A percentile compares a stretch with the other conserved stretches of the same genome.
phyloP scores from a whole-genome alignment of 176 grass and related monocot genomes.

The Tillandsia fasciculata region DNA sequence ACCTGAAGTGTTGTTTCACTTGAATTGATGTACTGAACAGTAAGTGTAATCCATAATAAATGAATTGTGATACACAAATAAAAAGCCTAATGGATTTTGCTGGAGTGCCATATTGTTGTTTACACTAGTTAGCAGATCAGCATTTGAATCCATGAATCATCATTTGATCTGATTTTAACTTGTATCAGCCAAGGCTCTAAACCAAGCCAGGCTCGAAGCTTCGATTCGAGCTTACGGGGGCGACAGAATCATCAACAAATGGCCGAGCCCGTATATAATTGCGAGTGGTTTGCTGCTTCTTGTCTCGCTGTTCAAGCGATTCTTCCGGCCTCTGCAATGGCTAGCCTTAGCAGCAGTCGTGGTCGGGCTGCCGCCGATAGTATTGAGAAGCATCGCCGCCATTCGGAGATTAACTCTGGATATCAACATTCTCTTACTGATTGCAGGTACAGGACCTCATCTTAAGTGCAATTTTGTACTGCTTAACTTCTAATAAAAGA shows the following conservation, averaged over 20 bases:
- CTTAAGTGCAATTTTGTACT: too few species aligned
- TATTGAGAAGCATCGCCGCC: conserved; percentile 40
- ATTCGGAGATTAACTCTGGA: conserved; percentile 60
- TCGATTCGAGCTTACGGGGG: conserved; percentile 56
- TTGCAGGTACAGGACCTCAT: conserved; percentile 53
- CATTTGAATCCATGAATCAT: not conserved
- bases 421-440: conserved; percentile 93
- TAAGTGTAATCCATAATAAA: too few species aligned
- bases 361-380: conserved; percentile 36
- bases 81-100: too few species aligned
- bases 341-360: conserved; percentile 40
- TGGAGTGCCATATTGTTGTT: too few species aligned
- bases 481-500: too few species aligned
- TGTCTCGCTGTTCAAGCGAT: conserved; percentile 54
- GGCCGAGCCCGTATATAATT: conserved; percentile 80
- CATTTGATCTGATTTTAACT: not conserved
- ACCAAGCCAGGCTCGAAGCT: conserved; percentile 75
- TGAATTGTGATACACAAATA: too few species aligned
- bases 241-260: conserved; percentile 42
- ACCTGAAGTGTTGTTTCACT: too few species aligned
- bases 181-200: conserved; percentile 64
- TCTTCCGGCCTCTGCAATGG: conserved; percentile 79
- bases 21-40: too few species aligned
- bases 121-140: too few species aligned
- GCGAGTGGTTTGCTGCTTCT: conserved; percentile 44